Percentiles rank a stretch among this genome's conserved stretches.
These are phyloP conservation scores for Closterium sp. DNA, from an alignment of 139 green algal genomes.

Conservation along the genomic window DNA sequence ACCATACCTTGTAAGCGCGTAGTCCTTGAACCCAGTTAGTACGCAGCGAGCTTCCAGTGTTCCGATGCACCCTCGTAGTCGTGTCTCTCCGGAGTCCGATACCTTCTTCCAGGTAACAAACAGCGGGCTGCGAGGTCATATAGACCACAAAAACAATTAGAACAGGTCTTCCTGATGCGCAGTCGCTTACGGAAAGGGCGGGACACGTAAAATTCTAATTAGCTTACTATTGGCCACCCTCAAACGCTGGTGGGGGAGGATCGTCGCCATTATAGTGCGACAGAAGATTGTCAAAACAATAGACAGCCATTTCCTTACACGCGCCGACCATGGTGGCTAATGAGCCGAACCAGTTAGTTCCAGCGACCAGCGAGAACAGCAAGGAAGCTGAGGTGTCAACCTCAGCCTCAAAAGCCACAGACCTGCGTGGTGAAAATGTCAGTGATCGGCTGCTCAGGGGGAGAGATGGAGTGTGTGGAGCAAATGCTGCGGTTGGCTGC, in stretches of 20 bases:
- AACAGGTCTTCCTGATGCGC: background rate
- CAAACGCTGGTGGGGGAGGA: background rate
- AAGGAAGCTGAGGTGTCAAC: background rate
- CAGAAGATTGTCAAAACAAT: constrained; percentile 16
- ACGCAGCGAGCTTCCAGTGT: constrained; percentile 52
- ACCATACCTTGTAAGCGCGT: constrained; percentile 48
- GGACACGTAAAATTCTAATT: background rate
- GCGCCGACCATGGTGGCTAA: background rate
- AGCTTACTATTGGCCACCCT: constrained; percentile 26
- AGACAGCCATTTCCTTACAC: constrained; percentile 29
- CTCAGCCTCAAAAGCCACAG: background rate
- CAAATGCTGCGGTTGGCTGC: too few species aligned
- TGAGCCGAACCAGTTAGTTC: background rate
- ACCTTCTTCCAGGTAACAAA: constrained; percentile 57
- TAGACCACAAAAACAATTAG: background rate
- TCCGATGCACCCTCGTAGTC: constrained; percentile 54
- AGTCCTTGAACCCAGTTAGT: constrained; percentile 51
- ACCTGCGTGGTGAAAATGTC: too few species aligned
- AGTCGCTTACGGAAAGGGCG: background rate
- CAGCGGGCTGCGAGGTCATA: constrained; percentile 27
- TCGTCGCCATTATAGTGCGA: constrained; percentile 11
- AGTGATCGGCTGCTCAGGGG: background rate
- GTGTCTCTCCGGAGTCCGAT: constrained; percentile 1
- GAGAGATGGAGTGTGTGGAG: background rate
- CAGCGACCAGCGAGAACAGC: background rate